Evolutionary conservation across 2,329 filamentous ascomycete genomes (phyloP), one percentile per base, ranked within the genome.

Genomic region (Torrubiellomyces zombiae): DNA sequence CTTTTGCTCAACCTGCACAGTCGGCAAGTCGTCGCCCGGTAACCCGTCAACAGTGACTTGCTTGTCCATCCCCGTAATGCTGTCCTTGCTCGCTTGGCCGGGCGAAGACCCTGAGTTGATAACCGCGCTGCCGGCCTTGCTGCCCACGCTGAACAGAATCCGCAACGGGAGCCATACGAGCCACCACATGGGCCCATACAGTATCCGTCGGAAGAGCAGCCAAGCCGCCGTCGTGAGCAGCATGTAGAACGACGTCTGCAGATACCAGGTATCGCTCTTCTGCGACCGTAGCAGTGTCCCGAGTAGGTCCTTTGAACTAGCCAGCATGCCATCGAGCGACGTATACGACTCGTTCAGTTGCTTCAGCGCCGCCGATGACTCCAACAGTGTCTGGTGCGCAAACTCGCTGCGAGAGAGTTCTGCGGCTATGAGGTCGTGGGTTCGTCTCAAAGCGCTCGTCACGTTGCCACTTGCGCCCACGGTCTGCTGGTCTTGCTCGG

Each of bases 261-360:
- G 66, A 47, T 98, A 98, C 89, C 89, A 98, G 3, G 85, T 94
- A 46, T 98, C 89, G 36, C 77, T 89, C 61, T 98, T 98, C 45
- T 91, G 82, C 34, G 80, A 89, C 32, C 71, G 70, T 23, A 95
- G 56, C 22, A 98, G 58, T 11, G 80, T 81, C 6, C 71, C 70
- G 6, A 94, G 67, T 11, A 98, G 58, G 28, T 73, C 74, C 35
- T 69, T 67, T 22, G 79, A 85, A 28, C 68, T 77, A 3, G 67
- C 61, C 18, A 98, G 62, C 43, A 94, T 64, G 9, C 68, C 67
- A 39, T 86, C 81, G 5, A 95, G 67, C 24, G 72, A 71, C 12
- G 63, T 71, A 53, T 98, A 98, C 18, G 70, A 76, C 39, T 91
- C 77, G 4, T 76, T 71, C 1, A 98, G 64, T 34, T 80, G 70